phyloP scores from a whole-genome alignment of 495 filamentous ascomycete species.

The Penicillium egyptiacum region DNA sequence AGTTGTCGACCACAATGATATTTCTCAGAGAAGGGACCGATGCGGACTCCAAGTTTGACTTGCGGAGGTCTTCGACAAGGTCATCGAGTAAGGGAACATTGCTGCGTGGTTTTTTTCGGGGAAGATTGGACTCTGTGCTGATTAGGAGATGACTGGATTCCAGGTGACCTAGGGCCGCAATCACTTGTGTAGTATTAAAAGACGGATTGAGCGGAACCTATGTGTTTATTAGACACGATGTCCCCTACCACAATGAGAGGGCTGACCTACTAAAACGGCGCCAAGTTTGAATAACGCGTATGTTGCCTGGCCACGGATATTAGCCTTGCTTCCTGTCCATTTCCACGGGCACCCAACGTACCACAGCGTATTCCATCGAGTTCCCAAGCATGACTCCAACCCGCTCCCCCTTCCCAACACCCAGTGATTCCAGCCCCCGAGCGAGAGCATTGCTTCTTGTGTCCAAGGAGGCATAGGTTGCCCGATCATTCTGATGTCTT shows the following conservation, averaged over 20 bases:
- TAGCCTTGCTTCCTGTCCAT: neutral
- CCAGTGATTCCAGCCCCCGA: conserved; percentile 66
- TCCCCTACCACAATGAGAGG: neutral
- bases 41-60: conserved; percentile 57
- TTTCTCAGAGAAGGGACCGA: conserved; percentile 66
- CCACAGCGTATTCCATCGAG: conserved; percentile 74
- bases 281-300: conserved; percentile 94
- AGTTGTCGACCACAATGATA: conserved; percentile 82
- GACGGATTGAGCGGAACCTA: conserved; percentile 88
- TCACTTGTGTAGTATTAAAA: conserved; percentile 79
- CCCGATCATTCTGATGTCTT: conserved; percentile 58
- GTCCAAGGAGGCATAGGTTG: conserved; percentile 77
- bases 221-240: neutral
- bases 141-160: conserved; percentile 75
- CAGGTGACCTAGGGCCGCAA: conserved; percentile 75
- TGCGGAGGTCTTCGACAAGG: conserved; percentile 60
- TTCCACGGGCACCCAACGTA: conserved; percentile 32
- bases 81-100: conserved; percentile 70
- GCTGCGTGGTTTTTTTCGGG: conserved; percentile 73
- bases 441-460: conserved; percentile 74
- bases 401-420: conserved; percentile 80
- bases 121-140: conserved; percentile 79
- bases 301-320: conserved; percentile 48
- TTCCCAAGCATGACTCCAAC: conserved; percentile 88
- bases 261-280: conserved; percentile 66